phyloP scores from a whole-genome alignment of 345 rosid species.

The Syzygium aqueum region DNA sequence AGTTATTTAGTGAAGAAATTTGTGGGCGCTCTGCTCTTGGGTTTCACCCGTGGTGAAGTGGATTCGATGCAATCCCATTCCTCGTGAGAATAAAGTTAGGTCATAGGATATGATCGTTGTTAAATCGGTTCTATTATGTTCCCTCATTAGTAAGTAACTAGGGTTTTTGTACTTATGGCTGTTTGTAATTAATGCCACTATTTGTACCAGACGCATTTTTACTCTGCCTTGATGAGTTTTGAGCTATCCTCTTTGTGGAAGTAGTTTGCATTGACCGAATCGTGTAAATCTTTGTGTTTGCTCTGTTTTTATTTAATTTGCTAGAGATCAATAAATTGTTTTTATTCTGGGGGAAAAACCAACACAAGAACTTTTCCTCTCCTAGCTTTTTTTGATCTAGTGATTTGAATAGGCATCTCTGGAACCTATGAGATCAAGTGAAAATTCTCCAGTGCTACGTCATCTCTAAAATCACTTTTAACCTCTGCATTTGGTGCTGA shows the following conservation, averaged over 20 bases:
- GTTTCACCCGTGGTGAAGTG: neutral
- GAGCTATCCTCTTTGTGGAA: neutral
- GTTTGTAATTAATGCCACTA: neutral
- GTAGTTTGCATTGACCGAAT: neutral
- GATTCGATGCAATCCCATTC: neutral
- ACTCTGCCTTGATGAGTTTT: neutral
- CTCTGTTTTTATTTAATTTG: neutral
- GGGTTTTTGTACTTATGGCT: neutral
- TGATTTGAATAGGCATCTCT: neutral
- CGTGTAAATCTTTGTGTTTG: neutral
- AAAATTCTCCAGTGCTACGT: neutral
- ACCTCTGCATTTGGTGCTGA: neutral
- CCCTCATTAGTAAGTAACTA: neutral
- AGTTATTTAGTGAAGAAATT: neutral
- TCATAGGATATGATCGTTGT: neutral
- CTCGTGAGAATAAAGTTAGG: neutral
- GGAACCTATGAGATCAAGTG: neutral
- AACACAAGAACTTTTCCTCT: neutral
- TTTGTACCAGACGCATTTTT: neutral
- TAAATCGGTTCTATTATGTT: neutral
- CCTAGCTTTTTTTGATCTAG: neutral
- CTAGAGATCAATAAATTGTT: neutral
- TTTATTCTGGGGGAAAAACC: neutral
- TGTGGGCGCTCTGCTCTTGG: neutral
- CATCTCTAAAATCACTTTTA: neutral